Base-by-base conservation (phyloP, 495 filamentous ascomycete genomes). In the Aspergillus haitiensis region DNA sequence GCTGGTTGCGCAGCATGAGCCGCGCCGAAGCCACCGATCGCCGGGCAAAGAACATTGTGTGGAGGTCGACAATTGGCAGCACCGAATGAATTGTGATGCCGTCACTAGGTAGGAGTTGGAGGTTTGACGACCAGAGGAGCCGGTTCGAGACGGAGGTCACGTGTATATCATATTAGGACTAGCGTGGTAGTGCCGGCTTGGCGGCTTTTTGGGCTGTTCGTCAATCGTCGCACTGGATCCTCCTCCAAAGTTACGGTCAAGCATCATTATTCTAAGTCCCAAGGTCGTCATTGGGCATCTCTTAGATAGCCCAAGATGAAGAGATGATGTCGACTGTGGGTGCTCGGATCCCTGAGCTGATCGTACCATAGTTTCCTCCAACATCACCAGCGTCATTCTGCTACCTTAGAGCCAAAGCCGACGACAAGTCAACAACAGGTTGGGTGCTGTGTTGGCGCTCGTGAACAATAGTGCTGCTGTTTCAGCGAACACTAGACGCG, bases 31-130 rank as follows among this genome's bases (percentile, higher is more conserved):
- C 68, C 58, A 71, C 75, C 59, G 72, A 76, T 67, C 73, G 71
- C 71, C 75, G 70, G 68, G 75, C 72, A 64, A 71, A 65, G 66
- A 77, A 75, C 77, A 80, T 80, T 65, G 63, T 70, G 72, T 72
- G 62, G 55, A 69, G 66, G 57, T 55, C 61, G 64, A 66, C 58
- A 71, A 71, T 72, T 67, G 65, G 65, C 64, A 61, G 65, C 59
- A 60, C 68, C 68, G 67, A 57, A 61, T 61, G 63, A 62, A 58
- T 63, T 66, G 70, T 72, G 69, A 71, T 63, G 59, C 59, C 66
- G 60, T 64, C 55, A 58, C 59, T 42, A 36, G 47, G 48, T 55
- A 49, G 18, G 56, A 40, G 50, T 64, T 62, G 65, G 55, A 61
- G 58, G 61, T 63, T 59, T 42, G 56, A 64, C 21, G 51, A 58